phyloP scores from a whole-genome alignment of 139 green algal genomes.

The Ettlia oleoabundans region DNA sequence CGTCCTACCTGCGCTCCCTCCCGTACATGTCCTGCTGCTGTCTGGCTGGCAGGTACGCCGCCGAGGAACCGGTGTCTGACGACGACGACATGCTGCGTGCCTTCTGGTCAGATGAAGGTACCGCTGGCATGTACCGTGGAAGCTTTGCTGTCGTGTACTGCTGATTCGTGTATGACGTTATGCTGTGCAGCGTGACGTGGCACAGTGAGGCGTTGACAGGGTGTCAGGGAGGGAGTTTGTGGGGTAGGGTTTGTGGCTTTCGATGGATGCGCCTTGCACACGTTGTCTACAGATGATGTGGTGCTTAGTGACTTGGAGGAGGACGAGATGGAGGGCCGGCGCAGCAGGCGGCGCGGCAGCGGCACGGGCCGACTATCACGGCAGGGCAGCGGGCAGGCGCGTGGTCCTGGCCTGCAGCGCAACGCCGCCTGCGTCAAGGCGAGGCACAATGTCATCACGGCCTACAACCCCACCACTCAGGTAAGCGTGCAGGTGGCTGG shows the following conservation, averaged over 20 bases:
- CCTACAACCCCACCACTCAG: constrained; percentile 75
- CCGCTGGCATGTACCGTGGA: no score
- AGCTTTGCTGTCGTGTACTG: no score
- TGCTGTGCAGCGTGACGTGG: no score
- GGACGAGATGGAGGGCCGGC: neutral
- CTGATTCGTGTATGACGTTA: no score
- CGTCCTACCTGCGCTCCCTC: no score
- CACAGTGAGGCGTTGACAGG: no score
- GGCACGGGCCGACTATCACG: neutral
- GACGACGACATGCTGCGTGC: constrained; percentile 62
- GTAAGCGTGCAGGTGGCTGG: neutral
- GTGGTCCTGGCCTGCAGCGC: constrained; percentile 1
- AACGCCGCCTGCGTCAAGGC: constrained; percentile 8
- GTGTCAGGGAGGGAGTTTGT: no score
- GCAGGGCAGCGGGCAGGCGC: constrained; percentile 17
- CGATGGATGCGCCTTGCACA: neutral
- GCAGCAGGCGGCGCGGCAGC: constrained; percentile 11
- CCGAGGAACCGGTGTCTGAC: constrained; percentile 49
- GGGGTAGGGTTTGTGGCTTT: neutral
- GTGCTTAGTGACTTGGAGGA: neutral
- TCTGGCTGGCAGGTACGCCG: constrained; percentile 32
- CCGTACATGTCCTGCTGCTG: neutral
- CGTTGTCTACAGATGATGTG: constrained; percentile 2
- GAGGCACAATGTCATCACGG: constrained; percentile 65
- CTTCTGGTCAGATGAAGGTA: constrained; percentile 71